phyloP scores from a whole-genome alignment of 2,329 filamentous ascomycete genomes.

The Blastomyces parvus region DNA sequence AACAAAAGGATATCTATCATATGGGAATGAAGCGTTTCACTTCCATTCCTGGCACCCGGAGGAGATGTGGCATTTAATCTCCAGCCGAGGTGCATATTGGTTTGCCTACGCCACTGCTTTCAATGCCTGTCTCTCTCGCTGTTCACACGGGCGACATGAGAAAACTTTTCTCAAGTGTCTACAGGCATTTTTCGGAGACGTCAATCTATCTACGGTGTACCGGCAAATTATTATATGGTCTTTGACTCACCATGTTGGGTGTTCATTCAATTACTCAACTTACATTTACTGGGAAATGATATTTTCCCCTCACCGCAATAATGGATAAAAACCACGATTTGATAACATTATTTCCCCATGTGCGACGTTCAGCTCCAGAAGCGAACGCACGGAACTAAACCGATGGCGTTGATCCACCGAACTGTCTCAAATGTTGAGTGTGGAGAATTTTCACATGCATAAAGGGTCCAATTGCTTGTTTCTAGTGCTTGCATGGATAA shows the following conservation, averaged over 20 bases:
- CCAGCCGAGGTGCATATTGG: background rate
- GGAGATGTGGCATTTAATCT: background rate
- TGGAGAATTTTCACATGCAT: background rate
- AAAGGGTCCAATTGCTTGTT: background rate
- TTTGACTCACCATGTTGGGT: no score
- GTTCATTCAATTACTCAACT: background rate
- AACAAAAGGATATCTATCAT: background rate
- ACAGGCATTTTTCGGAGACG: background rate
- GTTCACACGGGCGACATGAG: no score
- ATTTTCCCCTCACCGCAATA: no score
- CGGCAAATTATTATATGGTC: background rate
- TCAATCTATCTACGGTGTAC: background rate
- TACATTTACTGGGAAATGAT: background rate
- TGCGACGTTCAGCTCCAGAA: background rate
- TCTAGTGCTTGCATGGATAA: background rate
- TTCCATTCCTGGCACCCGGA: background rate
- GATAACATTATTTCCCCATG: background rate
- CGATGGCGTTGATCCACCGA: background rate
- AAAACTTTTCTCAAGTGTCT: background rate
- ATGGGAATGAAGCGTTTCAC: background rate
- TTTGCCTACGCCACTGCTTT: background rate
- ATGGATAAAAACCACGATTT: background rate
- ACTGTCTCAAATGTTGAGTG: background rate
- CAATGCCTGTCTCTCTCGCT: background rate
- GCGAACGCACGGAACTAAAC: background rate